Evolutionary conservation across 169 alveolate species (phyloP).

Genomic region (Babesia ovata): DNA sequence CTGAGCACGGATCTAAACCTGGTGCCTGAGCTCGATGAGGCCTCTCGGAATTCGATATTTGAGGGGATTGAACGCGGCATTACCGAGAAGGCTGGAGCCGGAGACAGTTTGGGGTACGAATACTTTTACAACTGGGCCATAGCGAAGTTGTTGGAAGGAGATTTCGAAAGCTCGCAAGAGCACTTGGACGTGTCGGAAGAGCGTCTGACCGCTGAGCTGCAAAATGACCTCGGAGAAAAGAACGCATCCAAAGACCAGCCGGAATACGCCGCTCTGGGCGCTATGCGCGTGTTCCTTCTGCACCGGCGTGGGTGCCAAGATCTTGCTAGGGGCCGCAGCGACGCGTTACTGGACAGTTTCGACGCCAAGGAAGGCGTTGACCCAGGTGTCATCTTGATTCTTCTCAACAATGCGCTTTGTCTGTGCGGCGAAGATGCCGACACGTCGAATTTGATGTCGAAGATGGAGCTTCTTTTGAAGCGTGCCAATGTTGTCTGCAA

Average conservation of each 20-base stretch:
- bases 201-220: conserved; percentile 12
- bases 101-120: conserved; percentile 40
- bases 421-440: not conserved
- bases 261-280: conserved; percentile 45
- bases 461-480: conserved; percentile 17
- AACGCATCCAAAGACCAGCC: conserved; percentile 22
- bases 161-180: conserved; percentile 24
- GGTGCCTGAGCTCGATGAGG: conserved; percentile 27
- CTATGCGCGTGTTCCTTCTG: conserved; percentile 42
- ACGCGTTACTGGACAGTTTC: conserved; percentile 22
- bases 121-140: conserved; percentile 49
- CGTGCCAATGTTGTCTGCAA: conserved; percentile 28
- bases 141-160: conserved; percentile 38
- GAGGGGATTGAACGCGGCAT: conserved; percentile 25
- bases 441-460: not conserved
- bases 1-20: conserved; percentile 51
- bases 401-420: conserved; percentile 19
- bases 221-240: conserved; percentile 19
- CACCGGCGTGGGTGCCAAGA: conserved; percentile 34
- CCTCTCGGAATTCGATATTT: conserved; percentile 1
- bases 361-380: conserved; percentile 6
- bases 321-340: conserved; percentile 31
- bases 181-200: conserved; percentile 58
- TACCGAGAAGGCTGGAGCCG: conserved; percentile 6
- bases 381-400: conserved; percentile 21